Evolutionary conservation across 2,329 filamentous ascomycete species (phyloP).

Genomic region (Fusarium phyllophilum): DNA sequence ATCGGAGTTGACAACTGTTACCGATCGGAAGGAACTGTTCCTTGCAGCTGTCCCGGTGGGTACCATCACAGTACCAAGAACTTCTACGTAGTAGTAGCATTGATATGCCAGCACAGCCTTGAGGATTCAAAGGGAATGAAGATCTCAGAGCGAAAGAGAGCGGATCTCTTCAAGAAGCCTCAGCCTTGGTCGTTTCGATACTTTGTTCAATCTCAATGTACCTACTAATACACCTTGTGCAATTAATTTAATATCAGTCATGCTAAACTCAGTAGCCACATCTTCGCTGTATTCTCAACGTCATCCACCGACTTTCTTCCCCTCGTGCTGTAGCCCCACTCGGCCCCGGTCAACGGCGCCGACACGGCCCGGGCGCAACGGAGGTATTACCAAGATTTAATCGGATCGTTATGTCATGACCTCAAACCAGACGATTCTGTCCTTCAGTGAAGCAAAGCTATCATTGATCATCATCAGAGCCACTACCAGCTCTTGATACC

Average conservation of each 20-base stretch:
- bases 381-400: background rate
- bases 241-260: background rate
- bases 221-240: background rate
- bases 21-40: background rate
- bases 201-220: background rate
- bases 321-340: conserved; percentile 2
- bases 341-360: conserved; percentile 26
- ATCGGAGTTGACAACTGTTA: background rate
- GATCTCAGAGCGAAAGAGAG: background rate
- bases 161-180: background rate
- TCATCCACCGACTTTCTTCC: background rate
- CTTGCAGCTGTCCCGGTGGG: background rate
- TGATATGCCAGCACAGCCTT: background rate
- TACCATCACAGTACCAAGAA: background rate
- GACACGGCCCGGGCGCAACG: conserved; percentile 11
- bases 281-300: background rate
- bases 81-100: background rate
- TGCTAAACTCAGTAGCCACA: background rate
- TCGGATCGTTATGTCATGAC: conserved; percentile 14
- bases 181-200: background rate
- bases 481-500: background rate
- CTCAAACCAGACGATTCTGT: background rate
- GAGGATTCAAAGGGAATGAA: background rate
- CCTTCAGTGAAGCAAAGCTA: background rate
- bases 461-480: background rate